A percentile compares a stretch with the other conserved stretches of the same genome.
phyloP scores from a whole-genome alignment of 345 rosid genomes.

The Dimocarpus longan region DNA sequence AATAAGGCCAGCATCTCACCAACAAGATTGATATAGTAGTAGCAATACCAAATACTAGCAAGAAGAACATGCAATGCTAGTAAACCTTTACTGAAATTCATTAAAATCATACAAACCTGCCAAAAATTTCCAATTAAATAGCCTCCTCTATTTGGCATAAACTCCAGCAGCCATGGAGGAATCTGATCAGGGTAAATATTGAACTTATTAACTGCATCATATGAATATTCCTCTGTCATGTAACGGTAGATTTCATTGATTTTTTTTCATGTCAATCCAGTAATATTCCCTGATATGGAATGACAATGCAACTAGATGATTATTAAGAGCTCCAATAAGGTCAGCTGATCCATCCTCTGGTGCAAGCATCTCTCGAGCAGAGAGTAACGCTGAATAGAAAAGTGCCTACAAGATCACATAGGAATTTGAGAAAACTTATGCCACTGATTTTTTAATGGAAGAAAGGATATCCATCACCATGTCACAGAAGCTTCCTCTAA shows the following conservation, averaged over 20 bases:
- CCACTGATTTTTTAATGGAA: neutral
- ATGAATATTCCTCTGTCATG: conserved; percentile 85
- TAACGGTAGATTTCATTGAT: conserved; percentile 84
- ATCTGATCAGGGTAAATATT: conserved; percentile 95
- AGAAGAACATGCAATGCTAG: neutral
- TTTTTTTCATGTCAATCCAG: conserved; percentile 79
- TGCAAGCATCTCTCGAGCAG: conserved; percentile 86
- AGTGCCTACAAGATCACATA: conserved; percentile 55
- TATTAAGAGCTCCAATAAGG: conserved; percentile 74
- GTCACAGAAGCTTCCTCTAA: neutral
- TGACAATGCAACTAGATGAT: conserved; percentile 79
- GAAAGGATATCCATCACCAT: neutral
- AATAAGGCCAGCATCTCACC: neutral
- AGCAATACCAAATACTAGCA: neutral
- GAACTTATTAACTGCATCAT: conserved; percentile 89
- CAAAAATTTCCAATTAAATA: conserved; percentile 87
- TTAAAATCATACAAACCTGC: conserved; percentile 66
- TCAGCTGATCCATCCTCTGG: conserved; percentile 85
- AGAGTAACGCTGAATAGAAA: conserved; percentile 80
- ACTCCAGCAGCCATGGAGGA: conserved; percentile 83
- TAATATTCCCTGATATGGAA: conserved; percentile 93
- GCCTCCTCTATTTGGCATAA: conserved; percentile 81
- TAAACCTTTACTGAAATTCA: neutral
- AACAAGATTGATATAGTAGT: neutral
- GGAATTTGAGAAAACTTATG: neutral